Evolutionary conservation across 352 stramenopile species (phyloP).

Genomic region (Salisapilia sapeloensis): DNA sequence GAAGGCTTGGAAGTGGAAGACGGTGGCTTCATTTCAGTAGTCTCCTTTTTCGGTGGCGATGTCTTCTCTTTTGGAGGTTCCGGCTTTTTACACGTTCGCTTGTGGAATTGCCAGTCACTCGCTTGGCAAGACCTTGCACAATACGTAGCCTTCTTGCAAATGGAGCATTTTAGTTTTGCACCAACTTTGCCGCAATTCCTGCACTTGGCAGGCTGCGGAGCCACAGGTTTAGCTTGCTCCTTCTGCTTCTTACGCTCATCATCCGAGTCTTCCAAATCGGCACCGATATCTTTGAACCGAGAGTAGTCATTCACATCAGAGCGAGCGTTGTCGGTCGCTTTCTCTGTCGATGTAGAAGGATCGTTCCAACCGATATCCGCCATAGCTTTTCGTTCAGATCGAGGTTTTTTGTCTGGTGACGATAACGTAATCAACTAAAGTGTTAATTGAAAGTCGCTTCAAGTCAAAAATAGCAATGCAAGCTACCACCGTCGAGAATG

Average conservation of each 20-base stretch:
- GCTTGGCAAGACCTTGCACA: slow-evolving; percentile 64
- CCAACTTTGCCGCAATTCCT: slow-evolving; percentile 64
- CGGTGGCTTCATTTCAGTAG: no score
- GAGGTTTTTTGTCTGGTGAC: no score
- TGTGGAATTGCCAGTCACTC: slow-evolving; percentile 77
- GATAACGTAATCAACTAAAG: no score
- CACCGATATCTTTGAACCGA: slow-evolving; percentile 64
- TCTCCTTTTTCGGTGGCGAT: no score
- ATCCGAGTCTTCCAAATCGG: slow-evolving; percentile 10
- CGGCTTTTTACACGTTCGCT: slow-evolving; percentile 77
- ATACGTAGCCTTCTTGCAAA: slow-evolving; percentile 78
- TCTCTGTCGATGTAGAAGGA: no score
- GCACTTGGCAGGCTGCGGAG: slow-evolving; percentile 10
- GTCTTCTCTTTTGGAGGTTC: slow-evolving; percentile 30
- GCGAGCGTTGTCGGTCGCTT: not conserved
- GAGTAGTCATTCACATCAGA: slow-evolving; percentile 82
- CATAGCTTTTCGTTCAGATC: no score
- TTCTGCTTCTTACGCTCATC: slow-evolving; percentile 11
- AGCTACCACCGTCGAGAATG: no score
- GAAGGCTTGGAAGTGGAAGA: slow-evolving; percentile 4
- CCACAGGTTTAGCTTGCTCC: slow-evolving; percentile 1
- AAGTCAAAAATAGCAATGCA: no score
- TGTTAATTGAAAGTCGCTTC: no score
- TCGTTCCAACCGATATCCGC: no score
- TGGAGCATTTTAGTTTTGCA: slow-evolving; percentile 73